Evolutionary conservation across 495 filamentous ascomycete species (phyloP).

Genomic region (Podospora conica): DNA sequence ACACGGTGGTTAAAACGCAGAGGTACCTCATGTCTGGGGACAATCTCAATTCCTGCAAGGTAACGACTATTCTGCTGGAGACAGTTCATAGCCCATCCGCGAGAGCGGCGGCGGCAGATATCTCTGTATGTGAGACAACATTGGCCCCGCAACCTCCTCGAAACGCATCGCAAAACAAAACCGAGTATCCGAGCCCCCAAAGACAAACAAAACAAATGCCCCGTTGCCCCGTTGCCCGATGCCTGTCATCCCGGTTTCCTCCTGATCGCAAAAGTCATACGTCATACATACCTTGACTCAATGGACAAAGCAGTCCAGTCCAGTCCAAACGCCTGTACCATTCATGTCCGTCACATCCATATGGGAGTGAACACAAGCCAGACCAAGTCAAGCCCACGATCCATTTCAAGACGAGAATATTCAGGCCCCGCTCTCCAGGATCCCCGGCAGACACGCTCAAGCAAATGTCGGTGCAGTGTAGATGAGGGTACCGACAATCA

Average conservation of each 20-base stretch:
- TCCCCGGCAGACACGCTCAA: conserved; percentile 4
- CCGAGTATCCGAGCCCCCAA: neutral
- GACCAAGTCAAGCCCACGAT: neutral
- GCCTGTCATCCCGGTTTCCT: neutral
- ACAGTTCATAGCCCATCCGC: neutral
- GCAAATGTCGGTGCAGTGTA: conserved; percentile 37
- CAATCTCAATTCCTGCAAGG: neutral
- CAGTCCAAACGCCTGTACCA: neutral
- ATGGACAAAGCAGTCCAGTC: neutral
- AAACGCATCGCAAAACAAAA: neutral
- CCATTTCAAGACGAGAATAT: neutral
- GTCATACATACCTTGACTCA: neutral
- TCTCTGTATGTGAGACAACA: neutral
- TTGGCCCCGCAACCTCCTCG: neutral
- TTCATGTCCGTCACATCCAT: neutral
- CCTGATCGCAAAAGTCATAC: too few relatives aligned
- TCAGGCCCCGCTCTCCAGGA: neutral
- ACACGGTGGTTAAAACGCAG: neutral
- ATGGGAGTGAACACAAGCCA: neutral
- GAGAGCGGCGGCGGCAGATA: neutral
- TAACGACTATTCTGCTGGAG: neutral
- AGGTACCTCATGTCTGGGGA: neutral
- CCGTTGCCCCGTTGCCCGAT: neutral
- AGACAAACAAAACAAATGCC: neutral
- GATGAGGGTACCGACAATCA: conserved; percentile 34